phyloP scores from a whole-genome alignment of 495 filamentous ascomycete species.

The Antarctomyces pellizariae region DNA sequence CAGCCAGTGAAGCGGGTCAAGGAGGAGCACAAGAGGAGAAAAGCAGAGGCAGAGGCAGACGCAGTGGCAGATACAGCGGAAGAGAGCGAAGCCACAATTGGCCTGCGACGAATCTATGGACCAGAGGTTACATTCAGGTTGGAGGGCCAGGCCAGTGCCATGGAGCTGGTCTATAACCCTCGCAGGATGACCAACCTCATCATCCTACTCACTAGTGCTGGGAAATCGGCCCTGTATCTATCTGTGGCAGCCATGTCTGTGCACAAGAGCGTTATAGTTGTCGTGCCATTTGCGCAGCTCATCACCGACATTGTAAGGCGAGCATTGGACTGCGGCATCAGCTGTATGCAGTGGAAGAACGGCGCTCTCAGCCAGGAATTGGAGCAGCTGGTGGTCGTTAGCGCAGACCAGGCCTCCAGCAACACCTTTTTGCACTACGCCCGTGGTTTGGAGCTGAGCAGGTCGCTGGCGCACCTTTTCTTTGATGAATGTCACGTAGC shows the following conservation, averaged over 20 bases:
- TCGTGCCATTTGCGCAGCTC: constrained; percentile 1
- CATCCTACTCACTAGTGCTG: constrained; percentile 1
- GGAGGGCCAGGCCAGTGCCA: not conserved
- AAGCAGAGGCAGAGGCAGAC: no score
- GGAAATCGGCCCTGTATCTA: constrained; percentile 2
- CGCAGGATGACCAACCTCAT: constrained; percentile 1
- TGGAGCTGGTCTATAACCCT: not conserved
- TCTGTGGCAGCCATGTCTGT: constrained; percentile 1
- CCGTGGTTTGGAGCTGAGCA: not conserved
- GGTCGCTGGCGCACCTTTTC: not conserved
- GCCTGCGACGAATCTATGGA: no score
- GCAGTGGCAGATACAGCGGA: no score
- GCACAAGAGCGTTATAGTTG: not conserved
- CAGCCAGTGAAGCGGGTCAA: no score
- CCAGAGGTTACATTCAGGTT: no score
- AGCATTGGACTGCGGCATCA: no score
- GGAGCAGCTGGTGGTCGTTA: constrained; percentile 1
- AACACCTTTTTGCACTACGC: constrained; percentile 1
- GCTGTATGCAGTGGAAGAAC: no score
- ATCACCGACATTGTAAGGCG: constrained; percentile 1
- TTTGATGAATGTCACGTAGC: constrained; percentile 1
- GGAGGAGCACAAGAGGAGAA: no score
- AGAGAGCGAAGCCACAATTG: no score
- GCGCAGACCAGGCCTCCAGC: constrained; percentile 1
- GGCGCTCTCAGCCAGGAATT: no score